Evolutionary conservation across 305 asterid species (phyloP).

Genomic region (Fraxinus nigra): DNA sequence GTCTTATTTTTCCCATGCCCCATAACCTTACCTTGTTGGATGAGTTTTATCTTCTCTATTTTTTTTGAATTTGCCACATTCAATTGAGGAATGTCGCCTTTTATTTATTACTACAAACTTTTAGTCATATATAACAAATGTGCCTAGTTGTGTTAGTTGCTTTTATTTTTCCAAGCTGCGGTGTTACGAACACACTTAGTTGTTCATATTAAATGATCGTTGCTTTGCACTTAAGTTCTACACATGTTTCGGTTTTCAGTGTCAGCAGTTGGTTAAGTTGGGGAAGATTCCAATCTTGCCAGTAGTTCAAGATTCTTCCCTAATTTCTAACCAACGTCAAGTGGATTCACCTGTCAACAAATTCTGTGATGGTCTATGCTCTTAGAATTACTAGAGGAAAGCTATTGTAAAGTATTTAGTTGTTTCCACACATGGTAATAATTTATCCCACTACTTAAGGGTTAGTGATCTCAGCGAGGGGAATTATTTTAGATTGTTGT

Average conservation of each 20-base stretch:
- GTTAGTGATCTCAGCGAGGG: not conserved
- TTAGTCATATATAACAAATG: constrained; percentile 1
- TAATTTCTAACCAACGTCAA: not conserved
- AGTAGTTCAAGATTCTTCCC: not conserved
- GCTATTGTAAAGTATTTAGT: not conserved
- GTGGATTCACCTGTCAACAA: not conserved
- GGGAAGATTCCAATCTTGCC: not conserved
- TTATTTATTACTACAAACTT: constrained; percentile 2
- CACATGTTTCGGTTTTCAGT: not conserved
- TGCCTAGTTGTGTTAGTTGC: not conserved
- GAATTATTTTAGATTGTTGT: not conserved
- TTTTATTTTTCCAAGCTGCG: not conserved
- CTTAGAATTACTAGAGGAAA: not conserved
- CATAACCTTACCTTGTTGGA: not conserved
- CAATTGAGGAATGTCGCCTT: not conserved
- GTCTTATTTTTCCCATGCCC: not conserved
- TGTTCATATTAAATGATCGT: not conserved
- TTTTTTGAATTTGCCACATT: not conserved
- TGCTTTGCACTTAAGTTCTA: not conserved
- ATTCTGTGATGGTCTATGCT: not conserved
- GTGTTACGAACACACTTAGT: not conserved
- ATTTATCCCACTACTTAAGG: not conserved
- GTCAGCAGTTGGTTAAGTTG: constrained; percentile 7
- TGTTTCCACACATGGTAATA: not conserved
- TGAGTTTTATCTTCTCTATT: constrained; percentile 1